Evolutionary conservation across 1,139 yeast genomes (phyloP), one percentile per base, ranked within the genome.

Genomic region (Protomyces inouyei): DNA sequence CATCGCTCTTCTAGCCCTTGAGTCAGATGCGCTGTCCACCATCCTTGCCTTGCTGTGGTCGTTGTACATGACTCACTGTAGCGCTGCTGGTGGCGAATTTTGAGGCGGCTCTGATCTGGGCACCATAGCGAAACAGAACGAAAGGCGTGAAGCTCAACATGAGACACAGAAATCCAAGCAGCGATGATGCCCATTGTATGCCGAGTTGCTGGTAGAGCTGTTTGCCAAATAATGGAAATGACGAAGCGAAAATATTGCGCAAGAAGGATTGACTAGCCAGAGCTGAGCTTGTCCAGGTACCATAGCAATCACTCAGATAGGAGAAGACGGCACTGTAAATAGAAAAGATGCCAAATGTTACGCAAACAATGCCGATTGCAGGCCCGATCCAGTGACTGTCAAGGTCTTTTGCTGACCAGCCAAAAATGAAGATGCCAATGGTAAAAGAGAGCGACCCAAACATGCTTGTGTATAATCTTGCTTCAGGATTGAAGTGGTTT

Each of bases 241-340:
- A 81, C 51, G 86, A 88, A 67, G 87, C 91, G 70, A 83, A 82
- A 0, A 79, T 85, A 67, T 92, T 85, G 79, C 98, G 85, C 72
- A 92, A 78, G 72, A 91, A 85, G 0, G 96, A 85, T 73, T 89
- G 89, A 14, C 87, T 97, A 3, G 97, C 96, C 69, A 91, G 79
- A 0, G 97, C 97, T 28, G 95, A 87, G 4, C 96, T 96, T 3
- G 97, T 95, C 72, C 86, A 85, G 66, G 84, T 74, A 68, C 88
- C 79, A 73, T 90, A 91, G 48, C 88, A 79, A 74, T 91, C 97
- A 71, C 90, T 85, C 71, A 90, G 82, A 74, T 90, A 90, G 32
- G 63, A 61, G 40, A 59, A 46, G 45, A 55, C 63, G 32, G 64
- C 59, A 32, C 48, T 46, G 53, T 59, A 64, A 2, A 64, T 56